phyloP scores from a whole-genome alignment of 2,329 filamentous ascomycete species.

The Teratosphaeria gauchensis region DNA sequence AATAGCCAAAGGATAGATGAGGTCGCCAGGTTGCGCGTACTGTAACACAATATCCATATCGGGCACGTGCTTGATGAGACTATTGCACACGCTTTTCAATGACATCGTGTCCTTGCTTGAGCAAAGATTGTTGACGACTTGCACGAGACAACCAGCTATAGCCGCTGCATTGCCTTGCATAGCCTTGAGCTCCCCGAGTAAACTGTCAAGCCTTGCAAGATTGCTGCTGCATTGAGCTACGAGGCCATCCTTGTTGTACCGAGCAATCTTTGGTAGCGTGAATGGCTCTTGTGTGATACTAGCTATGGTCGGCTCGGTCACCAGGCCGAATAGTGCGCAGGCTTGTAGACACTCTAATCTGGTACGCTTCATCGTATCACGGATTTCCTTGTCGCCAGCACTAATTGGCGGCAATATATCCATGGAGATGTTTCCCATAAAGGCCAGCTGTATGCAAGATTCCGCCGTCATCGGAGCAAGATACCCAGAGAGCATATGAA shows the following conservation, averaged over 20 bases:
- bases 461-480: constrained; percentile 53
- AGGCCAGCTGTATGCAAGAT: constrained; percentile 55
- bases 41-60: constrained; percentile 66
- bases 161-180: constrained; percentile 89
- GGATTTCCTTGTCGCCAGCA: constrained; percentile 44
- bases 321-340: constrained; percentile 78
- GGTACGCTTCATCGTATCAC: constrained; percentile 54
- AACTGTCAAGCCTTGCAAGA: constrained; percentile 61
- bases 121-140: constrained; percentile 51
- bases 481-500: constrained; percentile 47
- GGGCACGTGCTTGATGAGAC: constrained; percentile 62
- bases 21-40: constrained; percentile 59
- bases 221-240: constrained; percentile 70
- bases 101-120: constrained; percentile 67
- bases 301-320: constrained; percentile 68
- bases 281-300: constrained; percentile 66
- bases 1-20: constrained; percentile 64
- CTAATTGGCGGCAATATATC: constrained; percentile 57
- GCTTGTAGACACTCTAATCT: constrained; percentile 80
- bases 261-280: constrained; percentile 59
- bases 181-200: constrained; percentile 74
- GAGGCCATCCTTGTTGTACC: constrained; percentile 68
- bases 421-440: constrained; percentile 53
- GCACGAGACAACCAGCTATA: constrained; percentile 58
- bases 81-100: constrained; percentile 63